These are phyloP conservation scores for Pseudogymnoascus sp. DNA, from an alignment of 2,329 filamentous ascomycete genomes.

Conservation along the genomic window DNA sequence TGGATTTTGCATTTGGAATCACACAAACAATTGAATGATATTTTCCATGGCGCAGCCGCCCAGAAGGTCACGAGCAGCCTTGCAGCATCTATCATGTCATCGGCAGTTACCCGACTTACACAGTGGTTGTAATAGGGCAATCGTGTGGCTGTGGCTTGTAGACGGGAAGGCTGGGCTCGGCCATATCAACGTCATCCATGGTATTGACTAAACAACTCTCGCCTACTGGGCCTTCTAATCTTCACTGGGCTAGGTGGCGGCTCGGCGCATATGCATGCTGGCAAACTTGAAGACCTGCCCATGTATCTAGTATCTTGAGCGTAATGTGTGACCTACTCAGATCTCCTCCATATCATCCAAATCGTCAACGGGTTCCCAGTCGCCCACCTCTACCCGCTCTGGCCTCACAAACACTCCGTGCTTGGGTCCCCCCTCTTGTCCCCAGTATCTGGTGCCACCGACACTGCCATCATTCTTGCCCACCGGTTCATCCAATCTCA, in stretches of 20 bases:
- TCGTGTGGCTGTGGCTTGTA: background rate
- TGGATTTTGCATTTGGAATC: background rate
- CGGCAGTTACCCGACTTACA: background rate
- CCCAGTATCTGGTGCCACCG: slow-evolving; percentile 59
- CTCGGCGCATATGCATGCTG: background rate
- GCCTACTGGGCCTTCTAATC: background rate
- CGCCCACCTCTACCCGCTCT: slow-evolving; percentile 67
- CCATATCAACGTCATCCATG: background rate
- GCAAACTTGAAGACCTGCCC: background rate
- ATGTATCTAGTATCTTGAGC: background rate
- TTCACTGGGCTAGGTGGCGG: background rate
- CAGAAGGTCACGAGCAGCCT: background rate
- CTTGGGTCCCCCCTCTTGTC: slow-evolving; percentile 45
- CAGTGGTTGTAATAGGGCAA: background rate
- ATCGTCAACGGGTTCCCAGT: slow-evolving; percentile 62
- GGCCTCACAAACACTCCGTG: slow-evolving; percentile 71
- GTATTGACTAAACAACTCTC: background rate
- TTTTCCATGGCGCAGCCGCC: background rate
- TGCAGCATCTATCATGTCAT: background rate
- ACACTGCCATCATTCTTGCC: slow-evolving; percentile 77
- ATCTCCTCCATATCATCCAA: slow-evolving; percentile 73
- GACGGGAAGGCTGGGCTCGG: background rate
- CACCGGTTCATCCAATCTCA: slow-evolving; percentile 69
- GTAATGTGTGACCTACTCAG: slow-evolving; percentile 26
- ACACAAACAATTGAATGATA: background rate